Evolutionary conservation across 2,329 filamentous ascomycete species (phyloP).

Genomic region (Thielaviopsis populi): DNA sequence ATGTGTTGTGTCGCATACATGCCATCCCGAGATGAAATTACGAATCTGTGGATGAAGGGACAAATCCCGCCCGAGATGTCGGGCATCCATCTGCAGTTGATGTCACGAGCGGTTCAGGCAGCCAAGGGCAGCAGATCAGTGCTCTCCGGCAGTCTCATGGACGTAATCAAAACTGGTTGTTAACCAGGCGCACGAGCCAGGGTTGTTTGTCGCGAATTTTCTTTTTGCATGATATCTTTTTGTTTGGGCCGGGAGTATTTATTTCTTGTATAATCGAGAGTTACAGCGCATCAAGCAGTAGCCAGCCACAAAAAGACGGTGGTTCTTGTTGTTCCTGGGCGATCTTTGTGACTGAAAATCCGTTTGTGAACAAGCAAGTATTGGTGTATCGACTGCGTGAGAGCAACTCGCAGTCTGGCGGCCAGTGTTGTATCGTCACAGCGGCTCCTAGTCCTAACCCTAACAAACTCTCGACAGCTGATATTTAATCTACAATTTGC

Average conservation of each 20-base stretch:
- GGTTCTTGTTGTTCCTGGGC: too few relatives aligned
- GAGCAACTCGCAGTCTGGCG: too few relatives aligned
- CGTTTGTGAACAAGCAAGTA: too few relatives aligned
- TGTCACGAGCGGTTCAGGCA: slow-evolving; percentile 29
- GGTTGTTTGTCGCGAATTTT: not conserved
- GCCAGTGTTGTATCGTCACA: too few relatives aligned
- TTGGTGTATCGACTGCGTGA: too few relatives aligned
- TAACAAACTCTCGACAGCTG: not conserved
- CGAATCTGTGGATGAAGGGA: slow-evolving; percentile 88
- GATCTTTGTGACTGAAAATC: too few relatives aligned
- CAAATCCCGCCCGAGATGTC: slow-evolving; percentile 30
- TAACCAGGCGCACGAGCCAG: not conserved
- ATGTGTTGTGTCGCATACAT: slow-evolving; percentile 86
- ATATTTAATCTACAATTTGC: not conserved
- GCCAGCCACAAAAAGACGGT: not conserved
- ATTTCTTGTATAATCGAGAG: not conserved
- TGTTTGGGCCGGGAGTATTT: not conserved
- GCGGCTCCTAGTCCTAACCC: too few relatives aligned
- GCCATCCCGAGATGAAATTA: slow-evolving; percentile 74
- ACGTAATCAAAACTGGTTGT: slow-evolving; percentile 22
- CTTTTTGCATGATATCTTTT: not conserved
- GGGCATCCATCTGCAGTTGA: slow-evolving; percentile 24
- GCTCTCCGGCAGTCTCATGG: slow-evolving; percentile 24
- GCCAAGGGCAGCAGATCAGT: slow-evolving; percentile 26
- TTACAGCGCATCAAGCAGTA: not conserved